Percentiles rank a stretch among this genome's conserved stretches.
These are phyloP conservation scores for Priceomyces melissophilus DNA, from an alignment of 805 yeast genomes.

Conservation along the genomic window DNA sequence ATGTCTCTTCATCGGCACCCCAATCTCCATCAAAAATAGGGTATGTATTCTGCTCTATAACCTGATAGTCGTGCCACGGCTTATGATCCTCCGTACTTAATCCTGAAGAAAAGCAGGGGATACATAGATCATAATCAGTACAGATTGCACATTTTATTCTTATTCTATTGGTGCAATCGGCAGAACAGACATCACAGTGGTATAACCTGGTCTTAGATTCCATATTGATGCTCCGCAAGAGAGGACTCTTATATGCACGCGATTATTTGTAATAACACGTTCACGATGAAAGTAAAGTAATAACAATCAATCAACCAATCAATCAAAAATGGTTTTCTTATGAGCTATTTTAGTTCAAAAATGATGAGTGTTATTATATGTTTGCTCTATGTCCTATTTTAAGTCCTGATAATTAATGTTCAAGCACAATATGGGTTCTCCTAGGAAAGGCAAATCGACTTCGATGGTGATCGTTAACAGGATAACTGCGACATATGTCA, in stretches of 20 bases:
- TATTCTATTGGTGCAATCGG: constrained; percentile 91
- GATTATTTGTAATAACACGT: not conserved
- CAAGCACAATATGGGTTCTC: no score
- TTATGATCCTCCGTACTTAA: constrained; percentile 76
- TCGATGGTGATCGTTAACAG: no score
- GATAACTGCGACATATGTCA: no score
- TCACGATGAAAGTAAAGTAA: no score
- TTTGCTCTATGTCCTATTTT: no score
- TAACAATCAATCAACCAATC: constrained; percentile 4
- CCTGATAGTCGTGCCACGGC: constrained; percentile 90
- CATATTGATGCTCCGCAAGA: constrained; percentile 18
- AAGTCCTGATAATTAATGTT: no score
- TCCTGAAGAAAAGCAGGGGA: constrained; percentile 92
- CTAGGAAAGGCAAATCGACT: no score
- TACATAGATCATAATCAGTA: constrained; percentile 93
- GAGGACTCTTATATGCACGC: constrained; percentile 3
- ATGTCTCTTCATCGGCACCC: constrained; percentile 98
- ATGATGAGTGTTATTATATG: no score
- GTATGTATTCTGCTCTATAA: constrained; percentile 90
- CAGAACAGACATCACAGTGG: constrained; percentile 95
- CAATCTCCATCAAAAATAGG: constrained; percentile 88
- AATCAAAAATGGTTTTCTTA: not conserved
- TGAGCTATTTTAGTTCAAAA: no score
- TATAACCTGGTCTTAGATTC: constrained; percentile 43
- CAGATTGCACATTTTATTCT: constrained; percentile 91